Conservation (phyloP, 23 red algal species). For the Pyropia yezoensis region DNA sequence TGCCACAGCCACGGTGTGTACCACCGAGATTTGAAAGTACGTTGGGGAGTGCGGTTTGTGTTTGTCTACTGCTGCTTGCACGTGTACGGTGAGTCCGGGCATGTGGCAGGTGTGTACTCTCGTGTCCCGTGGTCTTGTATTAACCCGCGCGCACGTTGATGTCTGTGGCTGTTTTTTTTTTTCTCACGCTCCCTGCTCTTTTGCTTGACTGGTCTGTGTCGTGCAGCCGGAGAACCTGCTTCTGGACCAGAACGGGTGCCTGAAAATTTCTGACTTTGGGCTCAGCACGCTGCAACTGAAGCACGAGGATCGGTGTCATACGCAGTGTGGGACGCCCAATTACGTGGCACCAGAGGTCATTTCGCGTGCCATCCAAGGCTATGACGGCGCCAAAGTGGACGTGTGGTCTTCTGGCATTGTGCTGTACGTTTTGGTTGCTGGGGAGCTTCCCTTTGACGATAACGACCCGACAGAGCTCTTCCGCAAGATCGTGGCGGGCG, state of each 20-base stretch:
- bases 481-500: background rate
- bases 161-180: no score
- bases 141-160: no score
- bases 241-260: conserved; percentile 1
- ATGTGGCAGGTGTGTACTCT: no score
- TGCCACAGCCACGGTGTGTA: conserved; percentile 21
- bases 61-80: no score
- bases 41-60: no score
- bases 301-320: background rate
- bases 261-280: conserved; percentile 20
- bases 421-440: conserved; percentile 1
- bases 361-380: background rate
- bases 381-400: conserved; percentile 17
- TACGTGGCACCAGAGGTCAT: conserved; percentile 6
- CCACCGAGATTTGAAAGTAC: conserved; percentile 26
- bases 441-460: background rate
- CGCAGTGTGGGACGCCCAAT: conserved; percentile 3
- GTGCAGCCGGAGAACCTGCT: conserved; percentile 18
- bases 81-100: no score
- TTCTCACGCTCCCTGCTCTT: no score
- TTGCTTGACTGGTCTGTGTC: no score
- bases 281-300: conserved; percentile 1
- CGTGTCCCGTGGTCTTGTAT: no score
- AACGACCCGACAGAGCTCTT: background rate
- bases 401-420: conserved; percentile 4